phyloP scores from a whole-genome alignment of 345 rosid genomes.

The Draba incana region DNA sequence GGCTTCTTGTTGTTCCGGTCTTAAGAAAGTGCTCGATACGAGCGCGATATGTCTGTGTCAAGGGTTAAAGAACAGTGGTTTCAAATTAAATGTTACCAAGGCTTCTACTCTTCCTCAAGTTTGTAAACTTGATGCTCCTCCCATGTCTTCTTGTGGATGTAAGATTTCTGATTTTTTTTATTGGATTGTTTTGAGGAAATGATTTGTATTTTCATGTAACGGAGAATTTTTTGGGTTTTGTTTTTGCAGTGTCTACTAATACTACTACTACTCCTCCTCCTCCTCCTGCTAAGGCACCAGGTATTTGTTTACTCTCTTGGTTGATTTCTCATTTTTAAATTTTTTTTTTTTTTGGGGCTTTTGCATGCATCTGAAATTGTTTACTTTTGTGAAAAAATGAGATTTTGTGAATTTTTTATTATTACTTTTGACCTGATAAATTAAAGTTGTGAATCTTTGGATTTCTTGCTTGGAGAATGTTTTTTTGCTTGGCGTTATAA shows the following conservation, averaged over 20 bases:
- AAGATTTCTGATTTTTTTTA: neutral
- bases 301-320: constrained; percentile 15
- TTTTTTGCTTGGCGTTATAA: constrained; percentile 4
- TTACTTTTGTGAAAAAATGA: neutral
- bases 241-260: constrained; percentile 19
- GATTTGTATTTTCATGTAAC: neutral
- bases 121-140: constrained; percentile 40
- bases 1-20: constrained; percentile 12
- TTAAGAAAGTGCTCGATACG: constrained; percentile 22
- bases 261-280: constrained; percentile 23
- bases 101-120: constrained; percentile 31
- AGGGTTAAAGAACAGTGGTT: constrained; percentile 23
- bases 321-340: constrained; percentile 2
- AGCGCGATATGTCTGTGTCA: constrained; percentile 35
- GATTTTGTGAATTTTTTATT: neutral
- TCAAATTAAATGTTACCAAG: constrained; percentile 31
- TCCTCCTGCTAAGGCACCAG: constrained; percentile 11
- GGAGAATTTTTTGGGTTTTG: neutral
- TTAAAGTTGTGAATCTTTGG: constrained; percentile 21
- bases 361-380: constrained; percentile 2
- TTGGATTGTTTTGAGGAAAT: too few species aligned
- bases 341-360: neutral
- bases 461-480: constrained; percentile 5
- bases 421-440: neutral
- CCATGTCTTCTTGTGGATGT: constrained; percentile 26